Evolutionary conservation across 1,139 yeast species (phyloP).

Genomic region (Candida freyschussii): DNA sequence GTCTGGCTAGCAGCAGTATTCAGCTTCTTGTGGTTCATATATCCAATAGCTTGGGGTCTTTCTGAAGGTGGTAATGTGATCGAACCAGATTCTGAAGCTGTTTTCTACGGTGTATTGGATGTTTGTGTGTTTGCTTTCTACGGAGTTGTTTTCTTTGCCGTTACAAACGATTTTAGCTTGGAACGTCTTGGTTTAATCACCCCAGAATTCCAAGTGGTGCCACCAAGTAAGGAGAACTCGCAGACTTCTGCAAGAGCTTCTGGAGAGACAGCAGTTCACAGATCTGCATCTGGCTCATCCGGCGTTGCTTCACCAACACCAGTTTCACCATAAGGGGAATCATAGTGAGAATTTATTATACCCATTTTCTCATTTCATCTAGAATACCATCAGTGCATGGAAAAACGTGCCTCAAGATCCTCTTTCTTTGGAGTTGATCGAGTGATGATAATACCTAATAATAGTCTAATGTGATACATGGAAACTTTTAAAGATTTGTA

Average conservation of each 20-base stretch:
- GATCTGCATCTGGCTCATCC: conserved; percentile 7
- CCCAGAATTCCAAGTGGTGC: conserved; percentile 5
- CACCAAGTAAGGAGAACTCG: conserved; percentile 2
- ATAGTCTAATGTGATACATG: too few relatives aligned
- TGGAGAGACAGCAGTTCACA: conserved; percentile 1
- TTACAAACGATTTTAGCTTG: conserved; percentile 12
- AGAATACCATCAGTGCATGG: too few relatives aligned
- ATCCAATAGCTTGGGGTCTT: conserved; percentile 58
- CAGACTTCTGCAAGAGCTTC: background rate
- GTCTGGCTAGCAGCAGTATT: conserved; percentile 25
- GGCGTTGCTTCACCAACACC: conserved; percentile 1
- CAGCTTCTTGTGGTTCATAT: conserved; percentile 41
- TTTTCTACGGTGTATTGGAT: conserved; percentile 60
- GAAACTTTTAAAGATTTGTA: too few relatives aligned
- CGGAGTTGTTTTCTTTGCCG: conserved; percentile 30
- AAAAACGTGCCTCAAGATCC: too few relatives aligned
- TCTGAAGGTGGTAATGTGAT: conserved; percentile 66
- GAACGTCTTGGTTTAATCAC: conserved; percentile 5
- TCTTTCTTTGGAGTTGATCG: too few relatives aligned
- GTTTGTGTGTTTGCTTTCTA: conserved; percentile 39
- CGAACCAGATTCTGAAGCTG: conserved; percentile 61
- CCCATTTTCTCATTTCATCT: too few relatives aligned
- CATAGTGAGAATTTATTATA: too few relatives aligned
- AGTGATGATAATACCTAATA: too few relatives aligned
- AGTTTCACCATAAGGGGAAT: too few relatives aligned